phyloP scores from a whole-genome alignment of 352 stramenopile species.

The Phytophthora capsici region DNA sequence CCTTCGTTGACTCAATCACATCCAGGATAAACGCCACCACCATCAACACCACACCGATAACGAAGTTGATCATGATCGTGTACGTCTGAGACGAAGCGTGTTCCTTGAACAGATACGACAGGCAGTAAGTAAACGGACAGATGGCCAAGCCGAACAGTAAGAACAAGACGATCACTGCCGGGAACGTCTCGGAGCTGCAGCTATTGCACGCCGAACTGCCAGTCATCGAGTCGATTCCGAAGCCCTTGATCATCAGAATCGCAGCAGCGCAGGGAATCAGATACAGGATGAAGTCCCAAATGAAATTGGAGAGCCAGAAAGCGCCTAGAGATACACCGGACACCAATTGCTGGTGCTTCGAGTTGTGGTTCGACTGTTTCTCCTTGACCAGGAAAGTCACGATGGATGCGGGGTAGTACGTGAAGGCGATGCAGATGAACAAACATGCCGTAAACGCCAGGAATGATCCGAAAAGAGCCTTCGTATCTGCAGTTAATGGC shows the following conservation, averaged over 20 bases:
- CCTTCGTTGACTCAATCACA: constrained; percentile 51
- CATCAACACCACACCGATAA: constrained; percentile 68
- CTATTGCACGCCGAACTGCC: constrained; percentile 51
- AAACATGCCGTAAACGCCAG: constrained; percentile 78
- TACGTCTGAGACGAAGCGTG: constrained; percentile 73
- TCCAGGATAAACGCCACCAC: constrained; percentile 63
- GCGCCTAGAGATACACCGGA: constrained; percentile 92
- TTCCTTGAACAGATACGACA: constrained; percentile 74
- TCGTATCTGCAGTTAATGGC: constrained; percentile 50
- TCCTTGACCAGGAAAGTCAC: constrained; percentile 97
- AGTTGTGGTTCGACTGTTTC: constrained; percentile 89
- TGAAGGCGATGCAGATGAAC: constrained; percentile 92
- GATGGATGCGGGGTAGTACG: constrained; percentile 92
- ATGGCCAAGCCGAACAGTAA: constrained; percentile 67
- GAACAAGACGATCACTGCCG: constrained; percentile 61
- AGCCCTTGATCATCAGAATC: constrained; percentile 56
- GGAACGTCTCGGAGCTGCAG: constrained; percentile 53
- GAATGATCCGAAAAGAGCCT: constrained; percentile 57
- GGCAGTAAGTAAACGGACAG: constrained; percentile 69
- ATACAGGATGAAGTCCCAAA: constrained; percentile 95
- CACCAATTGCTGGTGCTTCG: constrained; percentile 97
- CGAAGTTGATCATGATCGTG: constrained; percentile 76
- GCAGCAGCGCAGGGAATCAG: constrained; percentile 66
- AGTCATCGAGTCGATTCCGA: constrained; percentile 55
- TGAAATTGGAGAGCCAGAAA: constrained; percentile 97